phyloP scores from a whole-genome alignment of 129 eudicot genomes.

The Oenanthe sinensis region DNA sequence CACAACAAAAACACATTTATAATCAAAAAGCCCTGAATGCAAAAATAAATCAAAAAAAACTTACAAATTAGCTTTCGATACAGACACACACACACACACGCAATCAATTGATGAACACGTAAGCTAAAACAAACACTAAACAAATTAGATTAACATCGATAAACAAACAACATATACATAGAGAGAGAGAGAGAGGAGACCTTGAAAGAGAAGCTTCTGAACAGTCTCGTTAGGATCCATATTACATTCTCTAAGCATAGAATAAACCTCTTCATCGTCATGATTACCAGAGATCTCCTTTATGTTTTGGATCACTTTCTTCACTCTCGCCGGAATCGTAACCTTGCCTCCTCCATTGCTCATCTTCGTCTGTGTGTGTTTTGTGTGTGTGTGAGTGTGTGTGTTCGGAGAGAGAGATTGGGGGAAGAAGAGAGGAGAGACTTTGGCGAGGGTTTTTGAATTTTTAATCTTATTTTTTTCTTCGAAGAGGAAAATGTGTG shows the following conservation, averaged over 20 bases:
- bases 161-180: background rate
- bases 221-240: constrained; percentile 96
- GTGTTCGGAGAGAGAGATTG: constrained; percentile 13
- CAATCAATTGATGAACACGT: constrained; percentile 1
- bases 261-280: constrained; percentile 82
- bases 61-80: background rate
- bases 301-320: constrained; percentile 68
- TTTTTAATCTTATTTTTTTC: constrained; percentile 26
- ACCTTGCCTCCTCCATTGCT: constrained; percentile 53
- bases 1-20: background rate
- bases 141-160: background rate
- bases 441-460: constrained; percentile 52
- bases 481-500: too few relatives aligned
- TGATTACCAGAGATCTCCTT: constrained; percentile 85
- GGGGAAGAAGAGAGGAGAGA: constrained; percentile 20
- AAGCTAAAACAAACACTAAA: background rate
- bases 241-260: constrained; percentile 71
- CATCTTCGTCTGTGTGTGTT: constrained; percentile 19
- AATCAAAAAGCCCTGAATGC: constrained; percentile 12
- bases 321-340: constrained; percentile 56
- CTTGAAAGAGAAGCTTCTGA: constrained; percentile 73
- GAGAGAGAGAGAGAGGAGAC: constrained; percentile 12
- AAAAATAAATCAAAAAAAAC: constrained; percentile 11
- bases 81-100: too few relatives aligned
- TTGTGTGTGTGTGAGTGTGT: background rate